phyloP scores from a whole-genome alignment of 495 filamentous ascomycete species.

The Lasiosphaeria ovina region DNA sequence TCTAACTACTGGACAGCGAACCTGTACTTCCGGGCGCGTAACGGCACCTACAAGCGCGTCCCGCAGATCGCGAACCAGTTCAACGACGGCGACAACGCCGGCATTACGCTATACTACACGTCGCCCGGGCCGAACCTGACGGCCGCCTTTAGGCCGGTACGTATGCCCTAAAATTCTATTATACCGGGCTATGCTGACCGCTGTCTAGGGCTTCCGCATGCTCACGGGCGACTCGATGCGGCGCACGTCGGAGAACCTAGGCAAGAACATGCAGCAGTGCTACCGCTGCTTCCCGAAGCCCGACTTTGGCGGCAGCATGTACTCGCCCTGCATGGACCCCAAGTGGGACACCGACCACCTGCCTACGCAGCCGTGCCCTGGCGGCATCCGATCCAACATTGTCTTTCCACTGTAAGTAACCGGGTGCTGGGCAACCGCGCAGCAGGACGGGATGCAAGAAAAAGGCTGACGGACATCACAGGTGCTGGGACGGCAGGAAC shows the following conservation, averaged over 20 bases:
- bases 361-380: constrained; percentile 25
- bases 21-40: constrained; percentile 35
- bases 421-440: too few relatives aligned
- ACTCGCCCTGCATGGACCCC: constrained; percentile 31
- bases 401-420: constrained; percentile 37
- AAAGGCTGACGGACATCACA: background rate
- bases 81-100: constrained; percentile 33
- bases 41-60: constrained; percentile 40
- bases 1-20: constrained; percentile 40
- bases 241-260: constrained; percentile 20
- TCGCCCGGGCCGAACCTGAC: constrained; percentile 32
- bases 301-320: constrained; percentile 33
- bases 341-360: constrained; percentile 28
- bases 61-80: constrained; percentile 38
- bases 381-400: constrained; percentile 41
- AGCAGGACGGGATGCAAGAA: background rate
- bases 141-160: constrained; percentile 38
- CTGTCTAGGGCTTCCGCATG: constrained; percentile 28
- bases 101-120: constrained; percentile 44
- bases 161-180: constrained; percentile 10
- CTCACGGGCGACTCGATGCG: constrained; percentile 26
- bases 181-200: background rate
- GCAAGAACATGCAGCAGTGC: constrained; percentile 34
- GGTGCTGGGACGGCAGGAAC: constrained; percentile 34
- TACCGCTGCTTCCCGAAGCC: constrained; percentile 35